Percentiles rank a stretch among this genome's conserved stretches.
phyloP scores from a whole-genome alignment of 768 basidiomycete species.

The Leccinum disarticulatum region DNA sequence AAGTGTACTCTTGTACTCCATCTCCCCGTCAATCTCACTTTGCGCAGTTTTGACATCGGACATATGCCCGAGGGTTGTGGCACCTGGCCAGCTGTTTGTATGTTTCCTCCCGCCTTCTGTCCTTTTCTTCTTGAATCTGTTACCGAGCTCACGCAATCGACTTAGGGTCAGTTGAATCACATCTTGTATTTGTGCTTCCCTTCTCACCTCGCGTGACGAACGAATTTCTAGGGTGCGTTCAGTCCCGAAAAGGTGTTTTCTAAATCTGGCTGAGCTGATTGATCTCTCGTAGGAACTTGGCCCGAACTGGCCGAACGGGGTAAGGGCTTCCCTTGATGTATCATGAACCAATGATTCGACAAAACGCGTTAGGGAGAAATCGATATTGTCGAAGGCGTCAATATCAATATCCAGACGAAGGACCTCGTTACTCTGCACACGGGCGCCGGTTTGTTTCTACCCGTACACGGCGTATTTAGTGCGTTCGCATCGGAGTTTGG shows the following conservation, averaged over 20 bases:
- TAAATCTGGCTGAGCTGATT: not conserved
- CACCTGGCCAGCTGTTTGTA: conserved; percentile 41
- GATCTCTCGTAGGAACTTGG: conserved; percentile 27
- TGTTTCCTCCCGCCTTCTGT: conserved; percentile 3
- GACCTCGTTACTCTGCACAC: conserved; percentile 33
- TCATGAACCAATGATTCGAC: not conserved
- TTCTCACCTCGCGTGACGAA: conserved; percentile 1
- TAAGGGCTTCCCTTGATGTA: not conserved
- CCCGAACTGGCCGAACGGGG: conserved; percentile 27
- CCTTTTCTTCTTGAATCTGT: not conserved
- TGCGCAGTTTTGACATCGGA: conserved; percentile 34
- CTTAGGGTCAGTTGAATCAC: conserved; percentile 16
- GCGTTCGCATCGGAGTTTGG: not conserved
- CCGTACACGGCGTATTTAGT: not conserved
- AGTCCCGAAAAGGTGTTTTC: not conserved
- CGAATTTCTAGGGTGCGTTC: conserved; percentile 20
- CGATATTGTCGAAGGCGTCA: conserved; percentile 38
- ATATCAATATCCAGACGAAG: conserved; percentile 25
- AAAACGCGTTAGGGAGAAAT: conserved; percentile 26
- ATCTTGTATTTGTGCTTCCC: not conserved
- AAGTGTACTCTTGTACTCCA: not conserved
- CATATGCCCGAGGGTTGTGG: conserved; percentile 43
- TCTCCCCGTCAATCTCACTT: not conserved
- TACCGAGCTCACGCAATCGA: not conserved
- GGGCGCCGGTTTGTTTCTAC: conserved; percentile 15